phyloP scores from a whole-genome alignment of 306 rosid species.

The Canavalia ensiformis region DNA sequence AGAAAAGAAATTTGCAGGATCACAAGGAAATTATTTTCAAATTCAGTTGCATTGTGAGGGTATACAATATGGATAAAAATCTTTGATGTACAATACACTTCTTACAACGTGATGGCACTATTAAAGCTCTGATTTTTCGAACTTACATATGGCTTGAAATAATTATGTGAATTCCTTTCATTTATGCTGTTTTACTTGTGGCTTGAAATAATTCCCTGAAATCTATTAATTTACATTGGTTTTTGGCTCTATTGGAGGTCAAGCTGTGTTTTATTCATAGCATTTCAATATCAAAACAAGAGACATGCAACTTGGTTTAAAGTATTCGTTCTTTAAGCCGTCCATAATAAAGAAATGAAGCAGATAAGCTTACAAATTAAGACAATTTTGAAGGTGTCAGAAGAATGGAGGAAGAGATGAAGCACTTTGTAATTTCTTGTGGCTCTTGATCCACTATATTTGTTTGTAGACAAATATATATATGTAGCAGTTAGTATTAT shows the following conservation, averaged over 20 bases:
- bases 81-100: neutral
- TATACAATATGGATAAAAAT: too few species aligned
- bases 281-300: constrained; percentile 18
- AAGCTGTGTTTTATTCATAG: neutral
- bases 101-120: neutral
- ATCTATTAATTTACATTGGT: neutral
- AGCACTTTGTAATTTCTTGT: constrained; percentile 26
- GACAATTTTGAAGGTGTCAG: neutral
- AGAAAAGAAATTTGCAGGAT: too few species aligned
- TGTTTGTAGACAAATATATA: constrained; percentile 46
- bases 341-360: constrained; percentile 44
- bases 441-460: constrained; percentile 45
- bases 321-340: constrained; percentile 28
- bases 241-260: neutral
- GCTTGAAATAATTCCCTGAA: neutral
- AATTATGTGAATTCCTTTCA: neutral
- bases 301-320: constrained; percentile 26
- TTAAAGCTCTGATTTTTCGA: neutral
- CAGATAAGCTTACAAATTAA: constrained; percentile 38
- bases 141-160: neutral
- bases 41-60: too few species aligned
- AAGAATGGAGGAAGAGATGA: neutral
- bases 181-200: neutral
- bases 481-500: neutral
- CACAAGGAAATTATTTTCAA: too few species aligned